Evolutionary conservation across 2,329 filamentous ascomycete genomes (phyloP).

Genomic region (Aureobasidium uvarum): DNA sequence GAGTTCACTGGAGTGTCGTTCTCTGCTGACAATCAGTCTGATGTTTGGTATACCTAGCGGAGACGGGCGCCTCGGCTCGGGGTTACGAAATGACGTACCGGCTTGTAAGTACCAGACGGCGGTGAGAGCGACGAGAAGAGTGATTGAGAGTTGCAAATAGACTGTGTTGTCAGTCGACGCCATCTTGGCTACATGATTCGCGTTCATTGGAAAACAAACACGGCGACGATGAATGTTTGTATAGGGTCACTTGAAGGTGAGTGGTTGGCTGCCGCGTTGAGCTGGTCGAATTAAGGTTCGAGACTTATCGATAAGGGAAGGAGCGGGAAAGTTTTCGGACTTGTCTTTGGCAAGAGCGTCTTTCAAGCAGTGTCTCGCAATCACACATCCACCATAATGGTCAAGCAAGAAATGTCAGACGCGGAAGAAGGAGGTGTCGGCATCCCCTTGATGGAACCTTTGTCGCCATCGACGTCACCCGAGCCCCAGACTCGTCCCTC

Average conservation of each 20-base stretch:
- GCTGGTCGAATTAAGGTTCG: neutral
- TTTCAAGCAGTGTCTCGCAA: neutral
- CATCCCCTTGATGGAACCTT: conserved; percentile 46
- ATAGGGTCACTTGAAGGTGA: neutral
- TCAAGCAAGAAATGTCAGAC: conserved; percentile 43
- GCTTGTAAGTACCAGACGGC: neutral
- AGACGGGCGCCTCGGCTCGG: conserved; percentile 4
- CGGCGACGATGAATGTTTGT: neutral
- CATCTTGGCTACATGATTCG: conserved; percentile 15
- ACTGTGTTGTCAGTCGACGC: neutral
- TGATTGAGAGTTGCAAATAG: neutral
- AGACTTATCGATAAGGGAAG: conserved; percentile 12
- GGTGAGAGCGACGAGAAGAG: conserved; percentile 3
- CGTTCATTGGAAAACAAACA: too few species aligned
- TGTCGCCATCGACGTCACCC: conserved; percentile 38
- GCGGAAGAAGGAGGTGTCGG: conserved; percentile 44
- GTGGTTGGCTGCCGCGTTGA: conserved; percentile 4
- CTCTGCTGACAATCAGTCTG: neutral
- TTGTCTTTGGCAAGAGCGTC: neutral
- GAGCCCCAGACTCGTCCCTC: conserved; percentile 31
- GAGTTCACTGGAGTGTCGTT: neutral
- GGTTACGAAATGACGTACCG: conserved; percentile 3
- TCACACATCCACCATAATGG: neutral
- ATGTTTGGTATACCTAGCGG: conserved; percentile 3
- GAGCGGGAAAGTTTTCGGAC: conserved; percentile 16